Base-by-base conservation (phyloP, 306 rosid species). In the Citrullus amarus region DNA sequence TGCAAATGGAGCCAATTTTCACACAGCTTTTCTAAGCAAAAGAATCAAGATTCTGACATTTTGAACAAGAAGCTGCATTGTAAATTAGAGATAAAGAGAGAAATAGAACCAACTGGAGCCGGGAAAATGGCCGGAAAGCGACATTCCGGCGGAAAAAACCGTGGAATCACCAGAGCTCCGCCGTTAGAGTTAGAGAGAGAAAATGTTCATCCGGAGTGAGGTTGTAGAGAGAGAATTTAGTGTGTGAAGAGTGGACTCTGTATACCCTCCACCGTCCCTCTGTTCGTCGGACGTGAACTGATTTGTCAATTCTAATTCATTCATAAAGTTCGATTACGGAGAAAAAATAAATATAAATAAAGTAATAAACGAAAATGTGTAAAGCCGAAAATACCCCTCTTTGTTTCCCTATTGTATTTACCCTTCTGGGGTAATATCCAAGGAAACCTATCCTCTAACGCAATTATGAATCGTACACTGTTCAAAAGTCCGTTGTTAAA, bases 231-330 rank as follows among this genome's bases (percentile, higher is more conserved):
- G 77, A 53, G 54, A 32, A 8, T 0, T 5, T 6, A 2, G 63
- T 39, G 16, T 20, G 18, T 8, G 77, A 48, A 32, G 25, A 25
- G 22, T 50, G 15, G 44, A 30, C 80, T 78, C 78, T 17, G 54
- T 71, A 39, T 57, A 70, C 77, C 30, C 80, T 80, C 70, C 85
- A 81, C 88, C 90, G 80, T 79, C 86, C 77, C 67, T 61, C 66
- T 25, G 84, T 17, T 17, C 57, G 57, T 78, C 87, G 90, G 92
- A 87, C 83, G 82, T 84, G 81, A 81, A 88, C 59, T 77, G 18
- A 77, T 58, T 53, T 77, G 79, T 82, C 82, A 83, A 84, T 80
- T 86, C 78, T 50, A 68, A 38, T 76, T 83, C 61, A 83, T 85
- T 82, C 54, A n/a, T 34, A 83, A 71, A 82, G 82, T 83, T 86